These are phyloP conservation scores for Ulota crispa DNA, from an alignment of 225 moss, liverwort and hornwort species.

Conservation along the genomic window DNA sequence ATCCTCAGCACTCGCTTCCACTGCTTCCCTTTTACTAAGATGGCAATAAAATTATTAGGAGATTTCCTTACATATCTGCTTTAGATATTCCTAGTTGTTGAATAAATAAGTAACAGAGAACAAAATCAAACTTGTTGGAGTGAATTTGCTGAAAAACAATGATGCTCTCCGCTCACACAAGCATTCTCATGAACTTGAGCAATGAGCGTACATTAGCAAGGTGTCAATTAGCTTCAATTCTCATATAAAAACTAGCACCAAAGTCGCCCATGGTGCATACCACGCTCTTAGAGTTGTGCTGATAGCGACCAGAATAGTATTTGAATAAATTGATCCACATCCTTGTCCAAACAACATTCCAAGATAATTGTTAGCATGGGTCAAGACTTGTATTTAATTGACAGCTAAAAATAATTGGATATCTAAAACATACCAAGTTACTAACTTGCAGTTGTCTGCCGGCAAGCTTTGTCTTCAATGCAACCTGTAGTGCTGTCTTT, in stretches of 20 bases:
- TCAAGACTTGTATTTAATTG: background rate
- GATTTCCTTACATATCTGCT: background rate
- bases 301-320: constrained; percentile 70
- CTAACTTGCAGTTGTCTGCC: constrained; percentile 74
- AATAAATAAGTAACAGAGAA: background rate
- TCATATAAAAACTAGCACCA: constrained; percentile 3
- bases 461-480: constrained; percentile 76
- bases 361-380: background rate
- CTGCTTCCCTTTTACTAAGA: constrained; percentile 37
- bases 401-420: background rate
- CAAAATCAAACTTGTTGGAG: constrained; percentile 52
- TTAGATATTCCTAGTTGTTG: background rate
- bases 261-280: constrained; percentile 44
- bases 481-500: constrained; percentile 70
- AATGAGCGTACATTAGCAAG: constrained; percentile 23
- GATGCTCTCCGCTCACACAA: constrained; percentile 72
- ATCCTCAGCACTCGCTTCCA: constrained; percentile 46
- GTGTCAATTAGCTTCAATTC: background rate
- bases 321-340: constrained; percentile 70
- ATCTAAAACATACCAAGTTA: background rate
- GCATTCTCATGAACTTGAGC: constrained; percentile 82
- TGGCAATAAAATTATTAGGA: background rate
- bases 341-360: constrained; percentile 39
- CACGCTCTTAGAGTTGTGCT: constrained; percentile 89
- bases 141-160: constrained; percentile 59